phyloP scores from a whole-genome alignment of 805 yeast genomes.

The Sugiyamaella qingdaonensis region DNA sequence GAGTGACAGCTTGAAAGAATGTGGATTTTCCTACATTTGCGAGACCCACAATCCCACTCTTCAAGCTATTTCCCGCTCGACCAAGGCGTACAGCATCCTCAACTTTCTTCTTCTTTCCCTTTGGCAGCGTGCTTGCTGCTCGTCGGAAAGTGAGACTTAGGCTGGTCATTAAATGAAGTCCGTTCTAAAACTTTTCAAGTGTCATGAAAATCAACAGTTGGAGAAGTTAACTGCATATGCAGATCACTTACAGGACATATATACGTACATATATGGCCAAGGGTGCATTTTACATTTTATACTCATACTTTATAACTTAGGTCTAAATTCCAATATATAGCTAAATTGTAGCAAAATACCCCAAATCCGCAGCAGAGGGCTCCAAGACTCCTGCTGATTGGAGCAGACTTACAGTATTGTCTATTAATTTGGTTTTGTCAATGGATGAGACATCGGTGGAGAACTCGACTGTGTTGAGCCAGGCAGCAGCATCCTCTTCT shows the following conservation, averaged over 20 bases:
- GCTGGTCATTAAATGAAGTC: background rate
- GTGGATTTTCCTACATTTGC: constrained; percentile 65
- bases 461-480: constrained; percentile 78
- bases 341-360: background rate
- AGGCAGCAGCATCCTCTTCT: constrained; percentile 68
- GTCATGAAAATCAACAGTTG: background rate
- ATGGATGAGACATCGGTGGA: constrained; percentile 45
- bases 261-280: too few relatives aligned
- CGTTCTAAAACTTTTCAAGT: background rate
- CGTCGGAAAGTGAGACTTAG: background rate
- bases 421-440: constrained; percentile 45
- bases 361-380: constrained; percentile 18
- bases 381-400: constrained; percentile 58
- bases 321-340: background rate
- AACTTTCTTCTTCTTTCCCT: background rate
- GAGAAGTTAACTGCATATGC: background rate
- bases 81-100: background rate
- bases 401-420: constrained; percentile 54
- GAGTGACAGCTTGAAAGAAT: constrained; percentile 57
- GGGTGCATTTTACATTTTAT: too few relatives aligned
- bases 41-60: constrained; percentile 53
- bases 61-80: constrained; percentile 48
- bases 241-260: background rate
- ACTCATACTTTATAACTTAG: too few relatives aligned
- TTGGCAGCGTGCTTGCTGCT: constrained; percentile 2